phyloP scores from a whole-genome alignment of 805 yeast species.

The Jamesozyma gamospora region DNA sequence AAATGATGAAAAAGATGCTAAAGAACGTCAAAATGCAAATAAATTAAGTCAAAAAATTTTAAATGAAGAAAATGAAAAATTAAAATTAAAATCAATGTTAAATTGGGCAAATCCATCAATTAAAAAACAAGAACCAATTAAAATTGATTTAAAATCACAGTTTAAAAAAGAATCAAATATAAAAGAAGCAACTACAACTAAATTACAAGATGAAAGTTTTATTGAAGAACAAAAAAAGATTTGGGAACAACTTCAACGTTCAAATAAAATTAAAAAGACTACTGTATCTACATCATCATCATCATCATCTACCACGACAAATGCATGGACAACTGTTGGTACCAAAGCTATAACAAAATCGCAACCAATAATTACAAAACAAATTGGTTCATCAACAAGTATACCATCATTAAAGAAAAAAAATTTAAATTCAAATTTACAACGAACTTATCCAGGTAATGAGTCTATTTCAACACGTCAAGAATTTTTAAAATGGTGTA shows the following conservation, averaged over 20 bases:
- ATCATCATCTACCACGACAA: constrained; percentile 19
- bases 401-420: constrained; percentile 22
- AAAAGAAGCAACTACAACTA: background rate
- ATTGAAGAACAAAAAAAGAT: constrained; percentile 26
- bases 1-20: constrained; percentile 13
- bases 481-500: constrained; percentile 66
- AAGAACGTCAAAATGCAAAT: constrained; percentile 10
- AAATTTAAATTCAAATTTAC: constrained; percentile 11
- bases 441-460: constrained; percentile 20
- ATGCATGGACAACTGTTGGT: background rate
- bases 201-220: constrained; percentile 18
- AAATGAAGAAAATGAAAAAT: constrained; percentile 15
- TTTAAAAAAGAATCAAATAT: too few species aligned
- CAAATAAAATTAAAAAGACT: constrained; percentile 52
- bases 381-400: constrained; percentile 23
- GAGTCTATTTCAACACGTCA: constrained; percentile 37
- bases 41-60: constrained; percentile 15
- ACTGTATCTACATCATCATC: constrained; percentile 20
- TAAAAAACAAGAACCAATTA: constrained; percentile 7
- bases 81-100: constrained; percentile 16
- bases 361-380: constrained; percentile 6
- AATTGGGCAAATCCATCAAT: constrained; percentile 24
- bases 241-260: constrained; percentile 51
- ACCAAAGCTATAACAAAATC: constrained; percentile 6
- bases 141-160: constrained; percentile 15